Evolutionary conservation across 2,329 filamentous ascomycete species (phyloP).

Genomic region (Magnaporthiopsis poae): DNA sequence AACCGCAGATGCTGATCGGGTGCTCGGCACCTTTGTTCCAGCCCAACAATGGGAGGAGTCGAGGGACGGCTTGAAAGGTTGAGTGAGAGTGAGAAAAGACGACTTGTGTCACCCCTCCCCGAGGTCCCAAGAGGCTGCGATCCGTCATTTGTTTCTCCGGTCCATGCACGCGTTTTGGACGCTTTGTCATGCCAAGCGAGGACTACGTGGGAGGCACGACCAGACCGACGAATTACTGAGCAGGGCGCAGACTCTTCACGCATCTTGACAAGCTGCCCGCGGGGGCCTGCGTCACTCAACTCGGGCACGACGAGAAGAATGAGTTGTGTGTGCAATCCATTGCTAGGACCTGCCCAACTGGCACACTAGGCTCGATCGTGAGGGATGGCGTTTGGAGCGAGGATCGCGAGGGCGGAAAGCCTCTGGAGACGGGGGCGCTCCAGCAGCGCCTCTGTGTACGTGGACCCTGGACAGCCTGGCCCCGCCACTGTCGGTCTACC

Average conservation of each 20-base stretch:
- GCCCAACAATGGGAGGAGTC: not conserved
- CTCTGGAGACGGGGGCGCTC: not conserved
- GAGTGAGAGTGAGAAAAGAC: not conserved
- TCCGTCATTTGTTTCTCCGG: not conserved
- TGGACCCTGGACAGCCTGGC: not conserved
- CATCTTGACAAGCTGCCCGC: not conserved
- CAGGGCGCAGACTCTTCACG: too few species aligned
- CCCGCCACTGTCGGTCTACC: not conserved
- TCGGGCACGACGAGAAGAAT: too few species aligned
- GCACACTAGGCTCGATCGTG: too few species aligned
- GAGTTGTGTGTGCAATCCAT: too few species aligned
- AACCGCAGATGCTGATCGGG: not conserved
- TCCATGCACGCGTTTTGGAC: not conserved
- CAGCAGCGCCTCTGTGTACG: not conserved
- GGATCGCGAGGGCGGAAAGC: not conserved
- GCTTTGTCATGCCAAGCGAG: not conserved
- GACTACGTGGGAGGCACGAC: not conserved
- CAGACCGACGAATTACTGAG: too few species aligned
- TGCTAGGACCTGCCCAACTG: too few species aligned
- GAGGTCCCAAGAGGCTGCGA: not conserved
- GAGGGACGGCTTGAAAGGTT: not conserved
- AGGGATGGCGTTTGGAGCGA: too few species aligned
- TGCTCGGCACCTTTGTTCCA: not conserved
- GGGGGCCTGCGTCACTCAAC: too few species aligned
- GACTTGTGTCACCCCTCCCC: not conserved